Evolutionary conservation across 495 filamentous ascomycete species (phyloP).

Genomic region (Trichoderma asperelloides): DNA sequence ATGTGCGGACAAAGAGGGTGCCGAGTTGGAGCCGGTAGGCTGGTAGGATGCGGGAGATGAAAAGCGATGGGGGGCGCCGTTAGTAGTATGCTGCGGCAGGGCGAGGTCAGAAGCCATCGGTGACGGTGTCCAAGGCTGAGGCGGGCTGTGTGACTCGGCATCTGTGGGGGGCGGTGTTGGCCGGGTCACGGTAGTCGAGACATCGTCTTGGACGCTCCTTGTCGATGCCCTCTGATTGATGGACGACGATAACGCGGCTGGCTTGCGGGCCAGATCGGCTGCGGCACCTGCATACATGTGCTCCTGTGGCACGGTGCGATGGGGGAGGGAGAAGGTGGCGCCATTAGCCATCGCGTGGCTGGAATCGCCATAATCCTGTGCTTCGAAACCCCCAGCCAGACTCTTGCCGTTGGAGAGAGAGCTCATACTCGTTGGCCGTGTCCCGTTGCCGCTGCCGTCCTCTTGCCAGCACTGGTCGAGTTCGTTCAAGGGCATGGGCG

Average conservation of each 20-base stretch:
- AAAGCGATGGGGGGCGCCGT: conserved; percentile 49
- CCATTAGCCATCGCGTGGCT: conserved; percentile 10
- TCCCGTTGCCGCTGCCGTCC: conserved; percentile 26
- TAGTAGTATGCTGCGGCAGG: conserved; percentile 25
- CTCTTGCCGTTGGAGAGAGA: conserved; percentile 26
- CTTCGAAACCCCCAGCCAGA: conserved; percentile 20
- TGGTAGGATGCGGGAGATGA: conserved; percentile 63
- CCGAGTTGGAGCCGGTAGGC: conserved; percentile 32
- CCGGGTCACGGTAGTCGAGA: conserved; percentile 21
- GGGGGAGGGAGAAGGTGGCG: neutral
- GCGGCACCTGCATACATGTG: conserved; percentile 5
- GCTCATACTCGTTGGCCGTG: conserved; percentile 24
- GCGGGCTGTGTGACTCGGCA: conserved; percentile 8
- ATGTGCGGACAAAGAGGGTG: conserved; percentile 29
- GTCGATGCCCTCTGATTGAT: conserved; percentile 12
- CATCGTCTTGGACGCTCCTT: conserved; percentile 15
- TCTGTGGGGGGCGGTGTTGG: conserved; percentile 22
- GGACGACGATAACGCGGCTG: conserved; percentile 1
- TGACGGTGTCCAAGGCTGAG: conserved; percentile 15
- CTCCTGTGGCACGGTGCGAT: conserved; percentile 15
- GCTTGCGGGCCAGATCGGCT: conserved; percentile 14
- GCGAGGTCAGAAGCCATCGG: conserved; percentile 31
- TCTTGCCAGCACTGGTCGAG: conserved; percentile 1
- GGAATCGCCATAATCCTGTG: conserved; percentile 9
- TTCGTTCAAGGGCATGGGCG: neutral